phyloP scores from a whole-genome alignment of 2,329 filamentous ascomycete genomes.

The Sclerotinia trifoliorum region DNA sequence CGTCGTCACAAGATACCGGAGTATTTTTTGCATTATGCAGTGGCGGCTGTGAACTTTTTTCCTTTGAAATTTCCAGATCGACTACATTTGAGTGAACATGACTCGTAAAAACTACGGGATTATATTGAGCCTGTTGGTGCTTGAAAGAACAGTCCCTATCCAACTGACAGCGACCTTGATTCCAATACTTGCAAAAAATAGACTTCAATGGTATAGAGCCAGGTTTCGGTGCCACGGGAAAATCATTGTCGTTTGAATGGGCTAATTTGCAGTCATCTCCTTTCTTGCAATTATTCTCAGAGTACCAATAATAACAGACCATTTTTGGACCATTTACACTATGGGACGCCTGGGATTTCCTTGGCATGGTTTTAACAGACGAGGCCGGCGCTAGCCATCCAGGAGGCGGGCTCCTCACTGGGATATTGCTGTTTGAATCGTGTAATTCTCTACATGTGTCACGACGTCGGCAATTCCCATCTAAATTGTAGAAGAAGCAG shows the following conservation, averaged over 20 bases:
- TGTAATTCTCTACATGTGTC: constrained; percentile 13
- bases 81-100: not conserved
- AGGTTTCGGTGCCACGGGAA: constrained; percentile 2
- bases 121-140: not conserved
- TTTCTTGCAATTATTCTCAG: constrained; percentile 20
- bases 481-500: constrained; percentile 26
- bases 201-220: too few relatives aligned
- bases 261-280: constrained; percentile 9
- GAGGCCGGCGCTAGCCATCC: not conserved
- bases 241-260: constrained; percentile 10
- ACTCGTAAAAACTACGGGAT: not conserved
- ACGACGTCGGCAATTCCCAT: constrained; percentile 9
- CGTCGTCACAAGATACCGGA: not conserved
- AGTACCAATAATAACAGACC: constrained; percentile 18
- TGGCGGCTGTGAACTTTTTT: not conserved
- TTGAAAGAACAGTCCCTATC: not conserved
- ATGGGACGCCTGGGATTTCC: not conserved
- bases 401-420: not conserved
- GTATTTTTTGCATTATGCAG: not conserved
- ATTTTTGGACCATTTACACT: not conserved
- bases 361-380: not conserved
- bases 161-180: not conserved
- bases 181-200: constrained; percentile 7
- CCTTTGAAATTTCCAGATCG: not conserved
- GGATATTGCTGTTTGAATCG: not conserved